Evolutionary conservation across 2,329 filamentous ascomycete genomes (phyloP), one percentile per base, ranked within the genome.

Genomic region (Curvularia verruculosa): DNA sequence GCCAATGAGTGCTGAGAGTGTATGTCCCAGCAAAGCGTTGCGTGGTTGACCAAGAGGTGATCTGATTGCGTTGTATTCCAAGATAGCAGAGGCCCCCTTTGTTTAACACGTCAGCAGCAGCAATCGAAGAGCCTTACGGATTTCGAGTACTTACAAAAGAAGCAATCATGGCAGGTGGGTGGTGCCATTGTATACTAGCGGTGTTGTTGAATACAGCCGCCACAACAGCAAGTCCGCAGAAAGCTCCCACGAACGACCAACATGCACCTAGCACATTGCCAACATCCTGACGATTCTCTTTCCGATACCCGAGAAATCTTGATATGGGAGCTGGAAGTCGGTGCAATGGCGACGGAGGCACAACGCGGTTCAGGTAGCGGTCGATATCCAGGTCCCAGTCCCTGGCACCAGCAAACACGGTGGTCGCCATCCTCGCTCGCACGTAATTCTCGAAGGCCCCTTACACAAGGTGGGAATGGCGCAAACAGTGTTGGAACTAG

Each of bases 361-460:
- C 71, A 58, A 86, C 81, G 2, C 83, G 89, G 72, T 94, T 92
- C 49, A 96, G 73, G 71, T 88, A 86, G n/a, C 77, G 78, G 80
- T 96, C 92, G 61, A 96, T 84, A 76, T 95, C 86, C 76, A 96
- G 86, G 69, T 88, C 81, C 62, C 71, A 75, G 8, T 59, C 54
- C 50, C 62, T 57, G 13, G 65, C 63, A 40, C 43, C 56, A 15
- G 45, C 54, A 15, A 63, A 57, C 3, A 29, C 13, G 18, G 18
- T 26, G 46, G 49, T 54, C 18, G 5, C 29, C 26, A 34, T 26
- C 5, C 3, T 24, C 24, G 18, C 53, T 41, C 39, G 21, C 13
- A 6, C 13, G 31, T 36, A 36, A 36, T n/a, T 15, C 13, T 31
- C 29, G 29, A 15, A 15, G 15, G 15, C 29, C 8, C 29, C 31